Percentiles rank a stretch among this genome's conserved stretches.
Evolutionary conservation across 2,329 filamentous ascomycete genomes (phyloP).

Genomic region (Pseudovirgaria hyperparasitica): DNA sequence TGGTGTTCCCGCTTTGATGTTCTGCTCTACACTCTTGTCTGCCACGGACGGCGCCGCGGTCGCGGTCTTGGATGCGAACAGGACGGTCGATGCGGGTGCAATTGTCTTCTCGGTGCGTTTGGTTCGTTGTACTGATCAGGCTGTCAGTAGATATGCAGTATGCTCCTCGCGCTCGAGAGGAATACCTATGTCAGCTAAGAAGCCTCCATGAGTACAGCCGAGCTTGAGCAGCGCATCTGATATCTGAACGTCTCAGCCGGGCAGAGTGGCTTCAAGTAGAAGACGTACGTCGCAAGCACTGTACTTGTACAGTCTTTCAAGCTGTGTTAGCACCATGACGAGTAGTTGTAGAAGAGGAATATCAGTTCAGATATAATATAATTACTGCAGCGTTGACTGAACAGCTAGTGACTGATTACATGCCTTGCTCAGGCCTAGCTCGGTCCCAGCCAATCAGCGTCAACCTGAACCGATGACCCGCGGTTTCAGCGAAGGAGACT

Average conservation of each 20-base stretch:
- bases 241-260: slow-evolving; percentile 30
- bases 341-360: too few relatives aligned
- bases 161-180: not conserved
- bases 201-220: slow-evolving; percentile 52
- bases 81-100: slow-evolving; percentile 46
- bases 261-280: not conserved
- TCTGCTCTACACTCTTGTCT: slow-evolving; percentile 17
- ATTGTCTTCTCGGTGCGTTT: slow-evolving; percentile 22
- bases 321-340: slow-evolving; percentile 5
- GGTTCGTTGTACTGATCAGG: slow-evolving; percentile 10
- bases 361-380: too few relatives aligned
- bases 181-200: slow-evolving; percentile 48
- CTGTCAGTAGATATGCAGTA: slow-evolving; percentile 1
- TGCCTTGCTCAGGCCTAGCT: too few relatives aligned
- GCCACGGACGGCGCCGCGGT: slow-evolving; percentile 13
- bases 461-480: too few relatives aligned
- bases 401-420: too few relatives aligned
- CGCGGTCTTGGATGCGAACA: slow-evolving; percentile 48
- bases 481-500: too few relatives aligned
- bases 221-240: slow-evolving; percentile 63
- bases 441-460: too few relatives aligned
- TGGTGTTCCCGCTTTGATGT: slow-evolving; percentile 48
- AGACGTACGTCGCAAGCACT: slow-evolving; percentile 18
- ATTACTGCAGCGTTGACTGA: too few relatives aligned
- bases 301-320: slow-evolving; percentile 14